Percentiles rank a stretch among this genome's conserved stretches.
phyloP scores from a whole-genome alignment of 1,139 yeast species.

The Zygoascus hellenicus region DNA sequence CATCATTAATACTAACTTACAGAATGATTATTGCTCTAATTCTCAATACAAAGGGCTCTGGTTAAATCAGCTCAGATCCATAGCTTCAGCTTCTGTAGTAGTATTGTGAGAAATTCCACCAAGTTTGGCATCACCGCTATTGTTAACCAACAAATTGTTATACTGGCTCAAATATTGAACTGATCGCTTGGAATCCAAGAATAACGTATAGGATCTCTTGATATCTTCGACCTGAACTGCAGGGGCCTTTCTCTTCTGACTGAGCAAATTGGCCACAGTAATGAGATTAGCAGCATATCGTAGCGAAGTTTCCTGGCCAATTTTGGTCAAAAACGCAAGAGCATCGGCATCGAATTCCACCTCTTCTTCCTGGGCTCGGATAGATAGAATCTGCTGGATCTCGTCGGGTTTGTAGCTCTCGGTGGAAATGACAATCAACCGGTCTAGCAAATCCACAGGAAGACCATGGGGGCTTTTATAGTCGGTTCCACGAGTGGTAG shows the following conservation, averaged over 20 bases:
- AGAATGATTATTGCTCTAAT: conserved; percentile 80
- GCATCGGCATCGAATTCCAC: conserved; percentile 82
- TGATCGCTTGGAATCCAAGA: conserved; percentile 82
- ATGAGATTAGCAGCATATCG: conserved; percentile 91
- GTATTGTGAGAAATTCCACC: no score
- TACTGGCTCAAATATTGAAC: conserved; percentile 41
- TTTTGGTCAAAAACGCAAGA: conserved; percentile 80
- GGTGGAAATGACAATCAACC: conserved; percentile 90
- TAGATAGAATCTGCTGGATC: conserved; percentile 75
- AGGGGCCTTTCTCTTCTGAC: conserved; percentile 68
- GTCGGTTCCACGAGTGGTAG: conserved; percentile 87
- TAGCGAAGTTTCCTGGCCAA: conserved; percentile 86
- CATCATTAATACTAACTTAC: conserved; percentile 31
- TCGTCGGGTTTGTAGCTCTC: conserved; percentile 71
- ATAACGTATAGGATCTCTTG: conserved; percentile 80
- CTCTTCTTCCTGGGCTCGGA: conserved; percentile 96
- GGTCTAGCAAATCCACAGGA: conserved; percentile 89
- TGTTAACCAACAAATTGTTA: conserved; percentile 23
- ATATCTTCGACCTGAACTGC: conserved; percentile 77
- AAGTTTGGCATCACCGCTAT: conserved; percentile 24
- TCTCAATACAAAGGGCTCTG: conserved; percentile 81
- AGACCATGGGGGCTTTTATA: conserved; percentile 95
- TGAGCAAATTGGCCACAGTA: conserved; percentile 79
- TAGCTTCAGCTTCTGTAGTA: conserved; percentile 11
- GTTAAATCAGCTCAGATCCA: conserved; percentile 28